These are phyloP conservation scores for Zymoseptoria passerinii DNA, from an alignment of 2,329 filamentous ascomycete species.

Conservation along the genomic window DNA sequence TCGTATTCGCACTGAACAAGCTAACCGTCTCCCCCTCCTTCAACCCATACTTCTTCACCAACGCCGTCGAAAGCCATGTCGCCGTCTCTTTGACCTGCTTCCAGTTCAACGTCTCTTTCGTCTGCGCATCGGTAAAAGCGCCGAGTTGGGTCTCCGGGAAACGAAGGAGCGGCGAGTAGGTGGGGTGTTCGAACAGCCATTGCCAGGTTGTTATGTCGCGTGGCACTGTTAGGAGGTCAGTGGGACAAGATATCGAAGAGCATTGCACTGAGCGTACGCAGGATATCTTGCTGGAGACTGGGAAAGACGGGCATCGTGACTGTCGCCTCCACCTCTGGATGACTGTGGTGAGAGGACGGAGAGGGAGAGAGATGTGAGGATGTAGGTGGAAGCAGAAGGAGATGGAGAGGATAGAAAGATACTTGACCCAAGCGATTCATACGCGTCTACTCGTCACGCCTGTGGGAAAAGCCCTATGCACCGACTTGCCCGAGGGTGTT, in stretches of 20 bases:
- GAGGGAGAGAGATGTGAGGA: not conserved
- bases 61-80: conserved; percentile 52
- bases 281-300: conserved; percentile 20
- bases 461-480: not conserved
- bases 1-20: conserved; percentile 55
- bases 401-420: not conserved
- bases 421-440: not conserved
- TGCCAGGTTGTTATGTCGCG: conserved; percentile 50
- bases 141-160: conserved; percentile 34
- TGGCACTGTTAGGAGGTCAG: conserved; percentile 38
- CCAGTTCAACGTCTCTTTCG: conserved; percentile 51
- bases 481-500: not conserved
- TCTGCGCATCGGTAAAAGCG: conserved; percentile 51
- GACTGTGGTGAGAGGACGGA: not conserved
- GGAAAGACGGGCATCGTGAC: conserved; percentile 15
- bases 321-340: not conserved
- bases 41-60: conserved; percentile 49
- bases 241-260: not conserved
- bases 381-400: not conserved
- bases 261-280: conserved; percentile 6
- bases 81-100: conserved; percentile 49
- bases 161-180: conserved; percentile 42
- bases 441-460: not conserved
- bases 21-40: conserved; percentile 49
- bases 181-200: conserved; percentile 51